These are phyloP conservation scores for Boletus vinaceobasis DNA, from an alignment of 768 basidiomycete species.

Conservation along the genomic window DNA sequence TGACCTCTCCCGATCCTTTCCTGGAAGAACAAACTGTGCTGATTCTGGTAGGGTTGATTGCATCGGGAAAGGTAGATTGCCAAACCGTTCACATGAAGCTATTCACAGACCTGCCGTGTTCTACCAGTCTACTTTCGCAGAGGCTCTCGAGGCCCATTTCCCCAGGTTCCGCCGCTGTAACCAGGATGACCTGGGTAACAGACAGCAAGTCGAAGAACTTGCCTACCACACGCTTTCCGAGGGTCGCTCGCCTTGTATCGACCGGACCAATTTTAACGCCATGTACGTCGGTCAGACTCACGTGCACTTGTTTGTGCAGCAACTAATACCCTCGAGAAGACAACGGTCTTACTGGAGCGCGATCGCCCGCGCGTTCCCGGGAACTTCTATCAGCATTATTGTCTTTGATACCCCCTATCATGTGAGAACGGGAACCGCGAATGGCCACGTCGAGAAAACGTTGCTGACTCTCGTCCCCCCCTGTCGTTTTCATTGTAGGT, in stretches of 20 bases:
- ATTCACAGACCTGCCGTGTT: background rate
- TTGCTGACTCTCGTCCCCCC: constrained; percentile 9
- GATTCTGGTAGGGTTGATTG: constrained; percentile 72
- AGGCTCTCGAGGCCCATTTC: constrained; percentile 58
- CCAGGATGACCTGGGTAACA: constrained; percentile 75
- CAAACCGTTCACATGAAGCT: background rate
- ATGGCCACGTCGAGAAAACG: constrained; percentile 1
- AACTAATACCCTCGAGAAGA: constrained; percentile 32
- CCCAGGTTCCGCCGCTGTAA: constrained; percentile 69
- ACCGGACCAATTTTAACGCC: constrained; percentile 73
- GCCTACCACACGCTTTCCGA: constrained; percentile 48
- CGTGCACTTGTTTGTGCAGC: background rate
- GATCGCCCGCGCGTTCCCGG: constrained; percentile 66
- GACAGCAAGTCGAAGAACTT: constrained; percentile 60
- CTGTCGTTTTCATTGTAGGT: constrained; percentile 38
- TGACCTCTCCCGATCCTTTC: constrained; percentile 19
- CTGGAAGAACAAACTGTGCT: constrained; percentile 48
- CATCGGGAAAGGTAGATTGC: constrained; percentile 61
- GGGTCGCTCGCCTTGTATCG: constrained; percentile 75
- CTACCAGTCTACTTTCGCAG: constrained; percentile 59
- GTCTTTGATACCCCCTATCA: constrained; percentile 76
- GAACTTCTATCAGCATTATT: constrained; percentile 65
- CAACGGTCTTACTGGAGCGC: constrained; percentile 73
- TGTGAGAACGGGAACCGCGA: constrained; percentile 39
- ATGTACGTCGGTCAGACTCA: constrained; percentile 40